Conservation (phyloP, 2,329 filamentous ascomycete species). For the Ophiostoma ips region DNA sequence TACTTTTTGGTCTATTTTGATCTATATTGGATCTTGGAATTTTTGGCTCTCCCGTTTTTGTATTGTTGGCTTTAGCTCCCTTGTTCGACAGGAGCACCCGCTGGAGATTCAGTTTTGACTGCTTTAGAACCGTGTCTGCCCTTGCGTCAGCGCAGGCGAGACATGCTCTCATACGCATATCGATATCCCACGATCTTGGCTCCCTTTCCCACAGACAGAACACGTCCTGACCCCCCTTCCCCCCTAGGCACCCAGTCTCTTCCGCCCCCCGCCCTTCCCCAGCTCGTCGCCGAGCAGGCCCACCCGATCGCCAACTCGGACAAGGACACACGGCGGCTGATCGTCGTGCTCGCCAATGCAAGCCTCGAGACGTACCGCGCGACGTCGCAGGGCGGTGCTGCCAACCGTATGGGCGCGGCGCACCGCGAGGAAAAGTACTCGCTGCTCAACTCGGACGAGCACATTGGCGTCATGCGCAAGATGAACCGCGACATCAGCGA, state of each 20-base stretch:
- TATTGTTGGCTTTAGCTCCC: background rate
- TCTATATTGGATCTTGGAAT: background rate
- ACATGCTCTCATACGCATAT: background rate
- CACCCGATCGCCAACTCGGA: conserved; percentile 70
- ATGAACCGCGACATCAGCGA: conserved; percentile 99
- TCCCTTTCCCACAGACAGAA: too few relatives aligned
- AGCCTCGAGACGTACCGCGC: conserved; percentile 97
- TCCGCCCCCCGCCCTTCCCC: conserved; percentile 77
- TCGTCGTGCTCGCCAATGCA: conserved; percentile 93
- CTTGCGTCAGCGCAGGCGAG: background rate
- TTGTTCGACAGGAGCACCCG: background rate
- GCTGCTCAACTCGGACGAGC: conserved; percentile 94
- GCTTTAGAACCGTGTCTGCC: background rate
- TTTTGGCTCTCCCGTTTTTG: background rate
- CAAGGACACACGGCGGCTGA: conserved; percentile 81
- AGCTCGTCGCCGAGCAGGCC: conserved; percentile 87
- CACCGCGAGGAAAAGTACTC: conserved; percentile 90
- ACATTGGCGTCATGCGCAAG: conserved; percentile 98
- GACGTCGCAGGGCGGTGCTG: conserved; percentile 53
- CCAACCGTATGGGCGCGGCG: conserved; percentile 41
- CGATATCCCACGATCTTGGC: too few relatives aligned
- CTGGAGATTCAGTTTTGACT: background rate
- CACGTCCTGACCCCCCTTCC: conserved; percentile 16
- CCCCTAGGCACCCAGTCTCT: conserved; percentile 82
- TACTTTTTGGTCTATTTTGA: background rate